Conservation (phyloP, 2,329 filamentous ascomycete genomes). For the Alternaria tenuissima region DNA sequence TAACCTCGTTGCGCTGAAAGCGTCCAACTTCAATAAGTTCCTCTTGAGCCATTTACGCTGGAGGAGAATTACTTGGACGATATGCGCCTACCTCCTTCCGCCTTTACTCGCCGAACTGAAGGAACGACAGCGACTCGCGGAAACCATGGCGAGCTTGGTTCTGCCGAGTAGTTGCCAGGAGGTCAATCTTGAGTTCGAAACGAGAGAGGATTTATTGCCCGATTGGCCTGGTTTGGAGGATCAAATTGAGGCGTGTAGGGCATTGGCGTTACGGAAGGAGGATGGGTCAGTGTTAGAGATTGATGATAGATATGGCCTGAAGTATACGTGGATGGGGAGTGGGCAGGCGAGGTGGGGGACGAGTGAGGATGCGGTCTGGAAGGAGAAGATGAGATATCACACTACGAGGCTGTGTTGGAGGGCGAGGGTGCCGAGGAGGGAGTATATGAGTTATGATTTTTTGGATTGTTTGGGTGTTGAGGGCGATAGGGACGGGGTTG, state of each 20-base stretch:
- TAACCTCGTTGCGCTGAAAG: slow-evolving; percentile 11
- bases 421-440: slow-evolving; percentile 23
- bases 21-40: slow-evolving; percentile 17
- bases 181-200: slow-evolving; percentile 35
- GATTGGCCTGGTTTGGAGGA: slow-evolving; percentile 11
- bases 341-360: slow-evolving; percentile 19
- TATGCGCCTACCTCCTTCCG: slow-evolving; percentile 24
- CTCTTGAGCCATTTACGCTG: slow-evolving; percentile 28
- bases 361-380: slow-evolving; percentile 12
- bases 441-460: slow-evolving; percentile 37
- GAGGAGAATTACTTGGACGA: slow-evolving; percentile 36
- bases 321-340: slow-evolving; percentile 28
- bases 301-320: slow-evolving; percentile 15
- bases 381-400: slow-evolving; percentile 16
- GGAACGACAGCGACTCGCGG: slow-evolving; percentile 13
- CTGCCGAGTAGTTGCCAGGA: slow-evolving; percentile 34
- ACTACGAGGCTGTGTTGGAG: slow-evolving; percentile 35
- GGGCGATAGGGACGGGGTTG: neutral
- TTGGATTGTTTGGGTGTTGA: slow-evolving; percentile 27
- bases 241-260: slow-evolving; percentile 14
- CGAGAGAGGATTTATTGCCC: slow-evolving; percentile 17
- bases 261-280: slow-evolving; percentile 11
- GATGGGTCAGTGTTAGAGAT: slow-evolving; percentile 21
- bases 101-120: slow-evolving; percentile 11
- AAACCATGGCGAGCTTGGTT: slow-evolving; percentile 8